Evolutionary conservation across 2,329 filamentous ascomycete species (phyloP).

Genomic region (Macrophomina phaseolina): DNA sequence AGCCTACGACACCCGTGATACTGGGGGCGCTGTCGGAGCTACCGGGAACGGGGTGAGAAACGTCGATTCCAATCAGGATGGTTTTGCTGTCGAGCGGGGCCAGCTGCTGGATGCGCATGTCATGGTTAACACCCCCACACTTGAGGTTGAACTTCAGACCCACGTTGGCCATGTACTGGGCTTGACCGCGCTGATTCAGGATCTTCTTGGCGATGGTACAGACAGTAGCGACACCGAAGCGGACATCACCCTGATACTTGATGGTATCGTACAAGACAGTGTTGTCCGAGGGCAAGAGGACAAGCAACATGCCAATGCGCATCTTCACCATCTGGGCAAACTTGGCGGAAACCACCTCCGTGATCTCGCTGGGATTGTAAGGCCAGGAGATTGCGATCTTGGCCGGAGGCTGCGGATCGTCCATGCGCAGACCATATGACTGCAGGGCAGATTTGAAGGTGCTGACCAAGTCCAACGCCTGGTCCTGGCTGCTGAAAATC

Average conservation of each 20-base stretch:
- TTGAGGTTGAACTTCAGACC: constrained; percentile 64
- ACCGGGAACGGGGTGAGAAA: constrained; percentile 80
- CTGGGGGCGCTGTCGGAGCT: constrained; percentile 67
- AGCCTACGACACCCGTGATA: constrained; percentile 79
- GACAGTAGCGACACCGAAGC: constrained; percentile 35
- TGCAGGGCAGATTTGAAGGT: constrained; percentile 11
- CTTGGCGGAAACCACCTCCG: constrained; percentile 10
- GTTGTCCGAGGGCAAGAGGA: constrained; percentile 40
- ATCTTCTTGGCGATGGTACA: constrained; percentile 47
- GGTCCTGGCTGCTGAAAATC: constrained; percentile 4
- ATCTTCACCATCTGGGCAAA: constrained; percentile 19
- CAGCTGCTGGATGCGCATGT: constrained; percentile 59
- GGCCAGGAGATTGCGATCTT: constrained; percentile 21
- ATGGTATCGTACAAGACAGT: constrained; percentile 39
- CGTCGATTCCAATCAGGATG: constrained; percentile 86
- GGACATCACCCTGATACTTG: constrained; percentile 34
- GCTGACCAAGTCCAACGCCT: constrained; percentile 13
- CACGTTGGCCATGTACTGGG: constrained; percentile 42
- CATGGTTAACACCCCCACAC: constrained; percentile 63
- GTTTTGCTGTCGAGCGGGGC: constrained; percentile 69
- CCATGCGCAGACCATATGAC: constrained; percentile 18
- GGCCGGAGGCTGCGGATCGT: constrained; percentile 5
- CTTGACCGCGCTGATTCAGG: constrained; percentile 39
- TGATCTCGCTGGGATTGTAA: constrained; percentile 16
- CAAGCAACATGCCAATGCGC: constrained; percentile 33